Evolutionary conservation across 768 basidiomycete genomes (phyloP), one percentile per base, ranked within the genome.

Genomic region (Lactifluus pinguis): DNA sequence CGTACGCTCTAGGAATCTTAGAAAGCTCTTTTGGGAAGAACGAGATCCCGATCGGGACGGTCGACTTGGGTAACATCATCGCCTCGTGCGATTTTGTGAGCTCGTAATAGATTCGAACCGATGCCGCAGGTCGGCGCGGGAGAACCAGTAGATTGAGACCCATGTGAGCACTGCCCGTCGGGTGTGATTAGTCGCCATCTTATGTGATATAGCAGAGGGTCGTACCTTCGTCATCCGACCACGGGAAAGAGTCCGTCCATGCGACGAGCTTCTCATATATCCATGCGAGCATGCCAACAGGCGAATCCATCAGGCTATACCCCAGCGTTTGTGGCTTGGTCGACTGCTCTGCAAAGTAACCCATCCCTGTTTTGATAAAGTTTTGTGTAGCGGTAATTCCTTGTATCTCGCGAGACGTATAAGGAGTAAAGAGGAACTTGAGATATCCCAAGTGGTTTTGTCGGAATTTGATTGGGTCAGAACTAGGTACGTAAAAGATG

Each of bases 211-310:
- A n/a, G 17, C 4, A n/a, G 10, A 9, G 21, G 32, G n/a, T 9
- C 10, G n/a, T n/a, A 78, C 84, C 74, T 71, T 84, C 80, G 30
- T 84, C 83, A 50, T 82, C 80, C 11, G 74, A 73, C 83, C 83
- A 85, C 0, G 75, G 75, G 68, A 85, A 83, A 1, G 67, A 62
- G 64, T 84, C 83, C 0, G 72, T 63, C 74, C 71, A 72, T 1
- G 19, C 41, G 2, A 71, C 64, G 21, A 68, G 66, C 57, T 74
- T 73, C 66, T 74, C 72, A 54, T 74, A 74, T n/a, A 74, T 70
- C 74, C 74, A 75, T 2, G 72, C 72, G 7, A 75, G 67, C 2
- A 75, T 65, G 0, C 80, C 84, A 6, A 75, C 76, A 9, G 84
- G 84, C 8, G 82, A 84, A 63, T 85, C 84, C 0, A 79, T 72